A percentile compares a stretch with the other conserved stretches of the same genome.
Conservation (phyloP, 2,329 filamentous ascomycete species). For the Penicillium paneum region DNA sequence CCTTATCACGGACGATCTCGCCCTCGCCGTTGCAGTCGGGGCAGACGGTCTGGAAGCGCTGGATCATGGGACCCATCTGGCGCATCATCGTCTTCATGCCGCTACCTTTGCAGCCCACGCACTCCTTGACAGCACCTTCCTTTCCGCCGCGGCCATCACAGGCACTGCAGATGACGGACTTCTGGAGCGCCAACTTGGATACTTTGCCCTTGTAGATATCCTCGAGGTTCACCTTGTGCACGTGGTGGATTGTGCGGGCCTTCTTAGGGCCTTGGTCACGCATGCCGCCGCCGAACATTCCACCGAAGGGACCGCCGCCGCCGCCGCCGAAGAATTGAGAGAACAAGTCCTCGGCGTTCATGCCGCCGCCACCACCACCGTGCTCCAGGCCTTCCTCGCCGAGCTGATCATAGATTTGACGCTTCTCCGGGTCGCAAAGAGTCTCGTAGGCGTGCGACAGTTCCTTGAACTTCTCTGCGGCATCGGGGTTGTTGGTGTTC, state of each 20-base stretch:
- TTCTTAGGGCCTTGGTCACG: slow-evolving; percentile 79
- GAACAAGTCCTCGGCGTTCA: slow-evolving; percentile 95
- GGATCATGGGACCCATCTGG: slow-evolving; percentile 99
- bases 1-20: slow-evolving; percentile 93
- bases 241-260: slow-evolving; percentile 94
- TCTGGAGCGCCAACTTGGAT: slow-evolving; percentile 94
- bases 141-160: slow-evolving; percentile 94
- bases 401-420: slow-evolving; percentile 91
- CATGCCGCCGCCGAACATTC: slow-evolving; percentile 78
- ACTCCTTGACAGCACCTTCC: slow-evolving; percentile 94
- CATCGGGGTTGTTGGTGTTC: slow-evolving; percentile 88
- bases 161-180: slow-evolving; percentile 93
- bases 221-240: slow-evolving; percentile 96
- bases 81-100: slow-evolving; percentile 99
- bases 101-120: slow-evolving; percentile 82
- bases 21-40: slow-evolving; percentile 97
- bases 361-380: slow-evolving; percentile 77
- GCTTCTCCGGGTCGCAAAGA: slow-evolving; percentile 88
- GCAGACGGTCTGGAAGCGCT: slow-evolving; percentile 99
- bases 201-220: slow-evolving; percentile 98
- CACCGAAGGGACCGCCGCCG: slow-evolving; percentile 63
- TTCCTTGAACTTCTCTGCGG: slow-evolving; percentile 98
- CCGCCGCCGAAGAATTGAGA: slow-evolving; percentile 91
- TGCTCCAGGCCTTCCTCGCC: slow-evolving; percentile 90
- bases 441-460: slow-evolving; percentile 94